Percentiles rank a stretch among this genome's conserved stretches.
phyloP scores from a whole-genome alignment of 1,139 yeast species.

The Hanseniaspora sp. region DNA sequence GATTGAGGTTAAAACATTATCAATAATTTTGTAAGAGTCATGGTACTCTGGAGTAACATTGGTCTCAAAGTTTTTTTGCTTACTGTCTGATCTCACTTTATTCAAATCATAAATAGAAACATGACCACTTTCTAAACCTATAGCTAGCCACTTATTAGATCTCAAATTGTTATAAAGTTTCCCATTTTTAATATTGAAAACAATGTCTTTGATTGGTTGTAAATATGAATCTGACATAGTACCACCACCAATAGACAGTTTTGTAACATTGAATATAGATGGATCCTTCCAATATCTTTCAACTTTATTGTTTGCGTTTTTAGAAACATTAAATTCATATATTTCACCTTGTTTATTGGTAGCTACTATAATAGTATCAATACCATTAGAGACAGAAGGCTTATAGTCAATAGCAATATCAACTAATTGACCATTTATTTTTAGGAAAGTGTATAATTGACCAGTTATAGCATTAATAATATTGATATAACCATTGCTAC shows the following conservation, averaged over 20 bases:
- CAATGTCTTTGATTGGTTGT: slow-evolving; percentile 18
- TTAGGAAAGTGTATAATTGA: slow-evolving; percentile 77
- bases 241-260: slow-evolving; percentile 66
- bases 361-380: slow-evolving; percentile 40
- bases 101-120: slow-evolving; percentile 67
- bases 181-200: slow-evolving; percentile 13
- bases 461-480: slow-evolving; percentile 65
- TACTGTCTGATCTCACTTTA: slow-evolving; percentile 27
- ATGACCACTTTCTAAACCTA: slow-evolving; percentile 81
- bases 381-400: slow-evolving; percentile 21
- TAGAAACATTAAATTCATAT: slow-evolving; percentile 64
- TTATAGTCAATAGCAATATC: slow-evolving; percentile 61
- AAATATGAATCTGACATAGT: slow-evolving; percentile 25
- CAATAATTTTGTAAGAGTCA: slow-evolving; percentile 34
- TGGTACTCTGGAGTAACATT: slow-evolving; percentile 21
- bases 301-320: slow-evolving; percentile 36
- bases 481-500: slow-evolving; percentile 86
- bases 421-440: slow-evolving; percentile 70
- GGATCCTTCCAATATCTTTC: slow-evolving; percentile 72
- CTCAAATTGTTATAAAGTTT: slow-evolving; percentile 23
- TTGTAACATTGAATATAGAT: slow-evolving; percentile 76
- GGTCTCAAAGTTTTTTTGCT: slow-evolving; percentile 18
- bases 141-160: slow-evolving; percentile 69
- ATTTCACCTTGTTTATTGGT: slow-evolving; percentile 76
- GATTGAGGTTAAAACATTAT: slow-evolving; percentile 72